Base-by-base conservation (phyloP, 2,329 filamentous ascomycete species). In the Scytalidium lignicola region DNA sequence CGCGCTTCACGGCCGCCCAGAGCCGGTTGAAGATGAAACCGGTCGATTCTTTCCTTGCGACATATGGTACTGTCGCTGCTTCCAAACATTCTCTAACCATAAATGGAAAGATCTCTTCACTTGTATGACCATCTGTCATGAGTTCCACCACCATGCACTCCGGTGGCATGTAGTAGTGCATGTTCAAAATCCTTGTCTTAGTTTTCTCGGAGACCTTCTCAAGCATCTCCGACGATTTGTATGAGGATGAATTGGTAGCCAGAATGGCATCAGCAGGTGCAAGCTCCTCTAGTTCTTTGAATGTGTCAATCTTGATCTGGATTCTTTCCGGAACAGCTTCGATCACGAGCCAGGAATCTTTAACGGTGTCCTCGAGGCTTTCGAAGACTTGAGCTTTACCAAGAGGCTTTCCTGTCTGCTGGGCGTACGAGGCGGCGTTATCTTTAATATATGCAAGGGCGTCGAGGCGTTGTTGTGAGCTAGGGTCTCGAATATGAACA, bases 171-270 rank as follows among this genome's bases (percentile, higher is more conserved):
- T 69, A 32, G 3, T 20, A 39, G 3, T 46, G 17, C 47, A 13
- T 44, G 17, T 44, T 20, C 32, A 29, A 32, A 47, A 43, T 41
- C 41, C 44, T 10, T 7, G n/a, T n/a, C 6, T 21, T 19, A 29
- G 19, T 19, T n/a, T 44, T 23, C 21, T 13, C 40, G 26, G 39
- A 21, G 13, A 17, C 17, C 19, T 5, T 5, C 62, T 69, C 58
- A 0, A 73, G 51, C n/a, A 74, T 71, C 49, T 74, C 71, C 0
- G 61, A 58, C 18, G 72, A 72, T 3, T 66, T 64, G 50, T 71
- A 73, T 43, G 72, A 74, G 54, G 72, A 74, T 1, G 73, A 74
- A 48, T 75, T 75, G 0, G 72, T 73, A 0, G 71, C 72, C 47
- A 75, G 66, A 8, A 74, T 70, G 0, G 66, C 67, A 0, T 65